phyloP scores from a whole-genome alignment of 208 protist genomes.

The Novymonas esmeraldas region DNA sequence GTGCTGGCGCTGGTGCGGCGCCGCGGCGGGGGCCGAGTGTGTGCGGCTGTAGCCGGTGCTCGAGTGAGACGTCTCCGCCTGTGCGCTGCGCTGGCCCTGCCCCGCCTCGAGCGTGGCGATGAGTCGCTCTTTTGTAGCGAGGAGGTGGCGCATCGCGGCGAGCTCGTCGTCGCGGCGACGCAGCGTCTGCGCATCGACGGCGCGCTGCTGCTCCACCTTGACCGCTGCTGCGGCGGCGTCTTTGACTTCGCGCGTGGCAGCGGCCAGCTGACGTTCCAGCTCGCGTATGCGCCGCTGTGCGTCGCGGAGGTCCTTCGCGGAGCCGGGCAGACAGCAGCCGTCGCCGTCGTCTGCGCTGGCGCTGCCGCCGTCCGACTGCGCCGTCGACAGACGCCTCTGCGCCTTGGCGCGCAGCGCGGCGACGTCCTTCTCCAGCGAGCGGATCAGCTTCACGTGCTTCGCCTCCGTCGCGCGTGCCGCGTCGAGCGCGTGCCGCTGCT shows the following conservation, averaged over 20 bases:
- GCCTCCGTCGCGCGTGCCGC: conserved; percentile 16
- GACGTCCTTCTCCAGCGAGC: conserved; percentile 35
- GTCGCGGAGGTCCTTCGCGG: conserved; percentile 35
- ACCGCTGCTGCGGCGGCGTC: conserved; percentile 23
- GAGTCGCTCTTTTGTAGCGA: conserved; percentile 25
- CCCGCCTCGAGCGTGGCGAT: conserved; percentile 12
- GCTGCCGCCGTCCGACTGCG: not conserved
- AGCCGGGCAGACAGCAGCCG: conserved; percentile 35
- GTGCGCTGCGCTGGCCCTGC: conserved; percentile 10
- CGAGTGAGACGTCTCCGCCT: not conserved
- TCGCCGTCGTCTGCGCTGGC: conserved; percentile 4
- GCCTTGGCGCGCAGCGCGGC: conserved; percentile 19
- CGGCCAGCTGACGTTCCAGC: conserved; percentile 24
- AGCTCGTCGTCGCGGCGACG: conserved; percentile 29
- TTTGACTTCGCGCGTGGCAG: conserved; percentile 11
- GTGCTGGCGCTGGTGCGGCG: not conserved
- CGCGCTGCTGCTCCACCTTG: conserved; percentile 23
- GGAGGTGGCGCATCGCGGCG: conserved; percentile 21
- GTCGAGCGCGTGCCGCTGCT: conserved; percentile 28
- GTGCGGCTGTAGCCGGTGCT: conserved; percentile 12
- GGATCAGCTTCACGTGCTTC: conserved; percentile 24
- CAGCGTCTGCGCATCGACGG: conserved; percentile 4
- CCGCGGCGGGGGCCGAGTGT: conserved; percentile 21
- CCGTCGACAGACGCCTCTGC: conserved; percentile 3
- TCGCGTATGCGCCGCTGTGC: conserved; percentile 29